These are phyloP conservation scores for Coniferiporia sulphurascens DNA, from an alignment of 1,284 basidiomycete species.

Conservation along the genomic window DNA sequence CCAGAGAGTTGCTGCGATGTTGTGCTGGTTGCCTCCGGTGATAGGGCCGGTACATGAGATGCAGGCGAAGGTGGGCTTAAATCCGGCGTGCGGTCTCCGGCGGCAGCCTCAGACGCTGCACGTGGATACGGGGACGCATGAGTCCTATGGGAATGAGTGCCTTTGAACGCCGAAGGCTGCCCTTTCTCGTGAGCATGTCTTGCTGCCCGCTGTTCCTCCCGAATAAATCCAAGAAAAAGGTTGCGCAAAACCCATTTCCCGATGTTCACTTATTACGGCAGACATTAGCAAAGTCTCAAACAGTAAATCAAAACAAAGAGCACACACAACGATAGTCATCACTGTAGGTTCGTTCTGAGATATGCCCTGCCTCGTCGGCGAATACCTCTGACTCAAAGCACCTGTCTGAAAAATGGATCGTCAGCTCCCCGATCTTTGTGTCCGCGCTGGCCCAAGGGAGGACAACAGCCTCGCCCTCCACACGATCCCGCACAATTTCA, in stretches of 20 bases:
- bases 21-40: background rate
- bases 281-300: constrained; percentile 27
- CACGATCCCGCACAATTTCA: constrained; percentile 80
- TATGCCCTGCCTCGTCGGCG: constrained; percentile 81
- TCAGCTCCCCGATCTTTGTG: constrained; percentile 84
- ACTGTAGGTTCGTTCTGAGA: constrained; percentile 48
- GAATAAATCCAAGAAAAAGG: constrained; percentile 65
- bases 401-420: constrained; percentile 81
- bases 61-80: background rate
- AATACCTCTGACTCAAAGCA: constrained; percentile 96
- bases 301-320: constrained; percentile 12
- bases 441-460: constrained; percentile 86
- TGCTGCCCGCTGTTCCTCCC: constrained; percentile 49
- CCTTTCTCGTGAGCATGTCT: constrained; percentile 6
- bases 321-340: constrained; percentile 80
- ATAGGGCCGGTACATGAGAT: constrained; percentile 2
- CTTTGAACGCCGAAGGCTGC: constrained; percentile 30
- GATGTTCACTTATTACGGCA: constrained; percentile 55
- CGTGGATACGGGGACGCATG: constrained; percentile 8
- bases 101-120: background rate
- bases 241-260: constrained; percentile 79
- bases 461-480: constrained; percentile 90
- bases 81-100: constrained; percentile 3
- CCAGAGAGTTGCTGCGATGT: background rate
- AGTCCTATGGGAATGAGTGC: background rate